Percentiles rank a stretch among this genome's conserved stretches.
These are phyloP conservation scores for Termitomyces titanicus DNA, from an alignment of 768 basidiomycete genomes.

Conservation along the genomic window DNA sequence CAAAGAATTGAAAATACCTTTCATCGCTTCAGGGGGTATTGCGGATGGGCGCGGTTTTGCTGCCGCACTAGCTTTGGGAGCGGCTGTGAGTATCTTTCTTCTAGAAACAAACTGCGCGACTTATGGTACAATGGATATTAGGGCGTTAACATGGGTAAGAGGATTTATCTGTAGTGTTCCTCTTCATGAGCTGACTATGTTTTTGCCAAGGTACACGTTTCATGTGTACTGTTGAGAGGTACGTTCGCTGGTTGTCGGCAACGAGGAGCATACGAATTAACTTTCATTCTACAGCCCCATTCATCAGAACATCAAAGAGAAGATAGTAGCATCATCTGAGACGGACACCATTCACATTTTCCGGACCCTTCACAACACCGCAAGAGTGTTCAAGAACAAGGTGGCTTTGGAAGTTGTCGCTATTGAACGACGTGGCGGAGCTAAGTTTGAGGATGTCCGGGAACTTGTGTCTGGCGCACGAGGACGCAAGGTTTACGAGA, in stretches of 20 bases:
- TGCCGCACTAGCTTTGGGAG: slow-evolving; percentile 78
- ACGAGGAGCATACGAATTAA: neutral
- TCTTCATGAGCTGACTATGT: slow-evolving; percentile 6
- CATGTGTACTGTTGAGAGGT: slow-evolving; percentile 89
- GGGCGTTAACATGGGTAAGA: slow-evolving; percentile 81
- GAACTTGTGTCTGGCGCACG: slow-evolving; percentile 73
- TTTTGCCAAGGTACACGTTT: slow-evolving; percentile 65
- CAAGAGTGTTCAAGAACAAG: slow-evolving; percentile 84
- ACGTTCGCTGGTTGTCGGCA: slow-evolving; percentile 4
- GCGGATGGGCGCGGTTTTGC: slow-evolving; percentile 84
- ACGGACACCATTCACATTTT: slow-evolving; percentile 88
- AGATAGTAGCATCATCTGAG: slow-evolving; percentile 81
- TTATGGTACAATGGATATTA: slow-evolving; percentile 20
- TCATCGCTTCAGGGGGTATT: slow-evolving; percentile 88
- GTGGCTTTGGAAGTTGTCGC: slow-evolving; percentile 82
- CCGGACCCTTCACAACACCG: slow-evolving; percentile 79
- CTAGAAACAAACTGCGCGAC: neutral
- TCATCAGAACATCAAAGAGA: slow-evolving; percentile 87
- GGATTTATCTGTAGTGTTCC: slow-evolving; percentile 16
- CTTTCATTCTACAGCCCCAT: slow-evolving; percentile 52
- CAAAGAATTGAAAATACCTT: slow-evolving; percentile 79
- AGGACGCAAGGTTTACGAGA: slow-evolving; percentile 74
- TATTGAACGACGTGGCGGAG: slow-evolving; percentile 77
- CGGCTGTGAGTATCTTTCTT: slow-evolving; percentile 48
- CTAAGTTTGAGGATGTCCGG: slow-evolving; percentile 81